Evolutionary conservation across 2,329 filamentous ascomycete species (phyloP), one percentile per base, ranked within the genome.

Genomic region (Colletotrichum sp.): DNA sequence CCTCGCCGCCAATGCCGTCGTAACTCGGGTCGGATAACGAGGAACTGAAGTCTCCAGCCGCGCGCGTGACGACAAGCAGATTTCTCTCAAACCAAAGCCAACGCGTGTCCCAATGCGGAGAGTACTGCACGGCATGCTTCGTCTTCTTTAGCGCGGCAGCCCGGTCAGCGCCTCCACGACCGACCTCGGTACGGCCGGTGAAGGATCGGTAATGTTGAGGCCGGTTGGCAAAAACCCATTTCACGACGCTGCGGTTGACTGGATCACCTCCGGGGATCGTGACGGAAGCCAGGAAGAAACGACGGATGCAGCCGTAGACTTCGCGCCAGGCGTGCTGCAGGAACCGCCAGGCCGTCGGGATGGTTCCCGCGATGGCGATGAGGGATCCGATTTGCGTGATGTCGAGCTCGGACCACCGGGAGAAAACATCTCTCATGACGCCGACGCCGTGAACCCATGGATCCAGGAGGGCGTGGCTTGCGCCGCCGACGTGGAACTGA

Each of bases 1-100:
- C 86, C 77, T 89, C 86, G 15, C 86, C 86, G 6, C 86, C 86
- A 21, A 87, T 82, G 9, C 88, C 88, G 57, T 88, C 86, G 69
- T 86, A 87, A n/a, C 81, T 83, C 9, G 86, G 85, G 64, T 88
- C 86, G 13, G 82, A 82, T 71, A 87, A 80, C 36, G 81, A 69
- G 60, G 83, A 80, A 39, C 81, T 81, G 60, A 85, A 87, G 78
- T 83, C 83, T 8, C 86, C 84, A 39, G 86, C 79, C 6, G 85
- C 83, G 12, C 89, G 85, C 2, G 85, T 83, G 13, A 89, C 82
- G 7, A 89, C 80, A 66, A 92, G 86, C 0, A 89, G 78, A 12
- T 84, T 85, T 1, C 87, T 84, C 8, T 84, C 81, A 78, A 89
- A 88, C 84, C 88, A 88, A 78, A 93, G 89, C 86, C 87, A 88